phyloP scores from a whole-genome alignment of 2,329 filamentous ascomycete species.

The Fusarium subglutinans region DNA sequence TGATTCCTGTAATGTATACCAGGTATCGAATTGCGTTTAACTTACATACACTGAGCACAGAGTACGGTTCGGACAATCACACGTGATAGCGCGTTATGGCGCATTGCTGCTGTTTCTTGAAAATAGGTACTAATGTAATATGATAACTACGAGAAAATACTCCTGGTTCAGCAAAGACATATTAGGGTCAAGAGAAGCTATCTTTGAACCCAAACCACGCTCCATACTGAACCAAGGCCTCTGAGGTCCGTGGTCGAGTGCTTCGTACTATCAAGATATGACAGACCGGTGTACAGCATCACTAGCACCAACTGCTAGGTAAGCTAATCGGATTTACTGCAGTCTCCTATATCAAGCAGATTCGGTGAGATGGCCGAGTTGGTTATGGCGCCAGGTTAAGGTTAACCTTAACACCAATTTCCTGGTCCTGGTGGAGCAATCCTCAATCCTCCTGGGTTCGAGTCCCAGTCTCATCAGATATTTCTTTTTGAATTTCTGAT shows the following conservation, averaged over 20 bases:
- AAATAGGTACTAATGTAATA: not conserved
- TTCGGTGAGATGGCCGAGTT: slow-evolving; percentile 49
- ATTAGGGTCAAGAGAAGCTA: not conserved
- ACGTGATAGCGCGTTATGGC: not conserved
- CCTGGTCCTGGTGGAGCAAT: slow-evolving; percentile 50
- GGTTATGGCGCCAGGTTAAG: slow-evolving; percentile 51
- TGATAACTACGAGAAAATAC: not conserved
- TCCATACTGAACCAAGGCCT: not conserved
- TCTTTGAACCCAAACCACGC: not conserved
- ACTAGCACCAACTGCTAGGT: accelerated
- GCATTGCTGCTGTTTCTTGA: not conserved
- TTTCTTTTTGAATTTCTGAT: not conserved
- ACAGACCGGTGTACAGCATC: not conserved
- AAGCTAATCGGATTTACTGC: accelerated
- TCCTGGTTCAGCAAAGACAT: not conserved
- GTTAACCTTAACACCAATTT: slow-evolving; percentile 44
- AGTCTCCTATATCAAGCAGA: accelerated
- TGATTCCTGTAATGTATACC: not conserved
- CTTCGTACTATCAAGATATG: not conserved
- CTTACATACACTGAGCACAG: no score
- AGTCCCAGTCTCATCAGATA: slow-evolving; percentile 47
- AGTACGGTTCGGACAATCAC: no score
- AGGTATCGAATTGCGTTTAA: not conserved
- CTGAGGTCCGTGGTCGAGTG: not conserved
- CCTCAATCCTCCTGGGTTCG: slow-evolving; percentile 51